Evolutionary conservation across 305 asterid species (phyloP).

Genomic region (Caryopteris hybrid): DNA sequence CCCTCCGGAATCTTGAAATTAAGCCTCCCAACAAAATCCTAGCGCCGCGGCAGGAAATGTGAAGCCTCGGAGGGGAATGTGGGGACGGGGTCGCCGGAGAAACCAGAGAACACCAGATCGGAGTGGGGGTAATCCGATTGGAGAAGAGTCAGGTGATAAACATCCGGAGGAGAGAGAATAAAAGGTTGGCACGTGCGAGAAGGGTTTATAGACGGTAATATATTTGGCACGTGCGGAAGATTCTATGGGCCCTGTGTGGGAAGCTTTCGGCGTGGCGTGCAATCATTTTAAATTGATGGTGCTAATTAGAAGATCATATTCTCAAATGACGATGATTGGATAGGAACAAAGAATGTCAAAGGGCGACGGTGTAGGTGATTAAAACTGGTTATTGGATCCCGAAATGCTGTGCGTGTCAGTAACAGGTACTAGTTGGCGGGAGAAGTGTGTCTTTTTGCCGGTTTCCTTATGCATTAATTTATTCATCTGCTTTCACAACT

Average conservation of each 20-base stretch:
- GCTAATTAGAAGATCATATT: not conserved
- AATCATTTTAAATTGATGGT: not conserved
- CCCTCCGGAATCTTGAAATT: constrained; percentile 23
- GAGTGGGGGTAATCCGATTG: constrained; percentile 21
- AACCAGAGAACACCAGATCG: constrained; percentile 30
- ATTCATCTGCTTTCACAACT: not conserved
- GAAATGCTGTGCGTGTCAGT: constrained; percentile 25
- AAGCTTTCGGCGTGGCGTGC: constrained; percentile 33
- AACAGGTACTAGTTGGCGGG: constrained; percentile 22
- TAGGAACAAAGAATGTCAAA: not conserved
- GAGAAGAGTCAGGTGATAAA: constrained; percentile 16
- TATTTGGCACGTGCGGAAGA: constrained; percentile 37
- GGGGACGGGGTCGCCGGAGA: constrained; percentile 17
- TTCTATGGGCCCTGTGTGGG: constrained; percentile 26
- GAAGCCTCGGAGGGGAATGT: not conserved
- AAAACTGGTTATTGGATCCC: constrained; percentile 41
- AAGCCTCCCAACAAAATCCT: constrained; percentile 5
- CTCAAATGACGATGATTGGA: constrained; percentile 1
- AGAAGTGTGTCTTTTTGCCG: constrained; percentile 33
- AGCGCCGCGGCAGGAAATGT: constrained; percentile 7
- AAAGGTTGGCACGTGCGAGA: constrained; percentile 35
- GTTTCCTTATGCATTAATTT: not conserved
- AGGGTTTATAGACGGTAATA: constrained; percentile 12
- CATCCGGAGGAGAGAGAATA: constrained; percentile 15
- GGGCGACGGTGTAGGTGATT: constrained; percentile 28